Conservation (phyloP, 192 early-diverging fungal genomes). For the Mortierella claussenii region DNA sequence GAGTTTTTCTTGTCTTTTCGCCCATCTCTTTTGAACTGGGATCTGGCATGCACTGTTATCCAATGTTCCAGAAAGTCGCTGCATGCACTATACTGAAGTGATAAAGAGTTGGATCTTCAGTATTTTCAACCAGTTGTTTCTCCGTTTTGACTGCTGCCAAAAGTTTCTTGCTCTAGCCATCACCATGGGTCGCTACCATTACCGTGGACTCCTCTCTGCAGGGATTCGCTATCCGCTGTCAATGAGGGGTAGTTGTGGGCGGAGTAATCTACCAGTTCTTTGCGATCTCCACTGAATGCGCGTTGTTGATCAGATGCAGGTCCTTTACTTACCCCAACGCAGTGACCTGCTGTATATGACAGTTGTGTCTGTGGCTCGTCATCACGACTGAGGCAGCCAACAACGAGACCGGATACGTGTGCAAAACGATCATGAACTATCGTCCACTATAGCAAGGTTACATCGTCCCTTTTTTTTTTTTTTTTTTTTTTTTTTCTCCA, state of each 20-base stretch:
- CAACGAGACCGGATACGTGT: slow-evolving; percentile 24
- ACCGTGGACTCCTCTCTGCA: too few species aligned
- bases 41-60: too few species aligned
- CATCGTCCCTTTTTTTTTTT: slow-evolving; percentile 27
- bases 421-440: slow-evolving; percentile 32
- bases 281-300: slow-evolving; percentile 48
- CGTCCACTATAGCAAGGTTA: slow-evolving; percentile 49
- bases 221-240: slow-evolving; percentile 41
- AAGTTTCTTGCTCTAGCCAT: too few species aligned
- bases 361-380: slow-evolving; percentile 38
- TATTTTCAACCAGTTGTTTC: too few species aligned
- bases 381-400: slow-evolving; percentile 21
- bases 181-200: too few species aligned
- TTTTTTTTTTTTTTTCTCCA: slow-evolving; percentile 40
- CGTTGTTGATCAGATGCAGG: slow-evolving; percentile 45
- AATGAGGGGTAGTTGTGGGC: slow-evolving; percentile 37
- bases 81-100: too few species aligned
- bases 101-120: too few species aligned
- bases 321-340: slow-evolving; percentile 37
- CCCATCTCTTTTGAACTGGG: too few species aligned
- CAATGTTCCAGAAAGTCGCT: too few species aligned
- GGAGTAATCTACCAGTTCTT: slow-evolving; percentile 49
- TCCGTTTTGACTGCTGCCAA: too few species aligned
- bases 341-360: slow-evolving; percentile 31
- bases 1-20: too few species aligned